Evolutionary conservation across 352 stramenopile genomes (phyloP).

Genomic region (Phytopythium helicoides): DNA sequence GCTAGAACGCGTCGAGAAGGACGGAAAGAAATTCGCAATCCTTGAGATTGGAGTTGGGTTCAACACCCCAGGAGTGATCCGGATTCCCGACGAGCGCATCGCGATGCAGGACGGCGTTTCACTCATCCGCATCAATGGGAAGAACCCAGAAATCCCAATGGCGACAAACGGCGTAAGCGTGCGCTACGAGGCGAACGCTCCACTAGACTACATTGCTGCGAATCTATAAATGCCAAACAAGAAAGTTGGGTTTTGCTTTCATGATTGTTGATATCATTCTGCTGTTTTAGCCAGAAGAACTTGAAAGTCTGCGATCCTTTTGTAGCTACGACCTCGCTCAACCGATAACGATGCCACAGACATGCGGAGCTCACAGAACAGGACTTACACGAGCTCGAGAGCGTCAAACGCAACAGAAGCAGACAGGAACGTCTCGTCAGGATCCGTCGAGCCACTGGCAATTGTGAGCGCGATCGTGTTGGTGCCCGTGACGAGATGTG

Average conservation of each 20-base stretch:
- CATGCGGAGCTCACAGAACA: no score
- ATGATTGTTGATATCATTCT: no score
- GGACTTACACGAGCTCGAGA: conserved; percentile 40
- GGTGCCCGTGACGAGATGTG: conserved; percentile 23
- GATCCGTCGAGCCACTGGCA: conserved; percentile 42
- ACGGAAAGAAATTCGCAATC: conserved; percentile 61
- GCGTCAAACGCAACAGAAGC: conserved; percentile 50
- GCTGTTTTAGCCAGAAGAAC: no score
- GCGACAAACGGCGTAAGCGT: conserved; percentile 48
- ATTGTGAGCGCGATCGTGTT: conserved; percentile 39
- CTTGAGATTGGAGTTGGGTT: conserved; percentile 70
- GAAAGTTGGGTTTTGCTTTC: no score
- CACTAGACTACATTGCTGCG: conserved; percentile 30
- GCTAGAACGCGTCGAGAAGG: conserved; percentile 24
- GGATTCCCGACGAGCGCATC: conserved; percentile 53
- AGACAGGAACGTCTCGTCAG: conserved; percentile 34
- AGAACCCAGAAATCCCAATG: conserved; percentile 52
- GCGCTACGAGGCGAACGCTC: conserved; percentile 37
- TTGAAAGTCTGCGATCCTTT: no score
- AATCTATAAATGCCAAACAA: no score
- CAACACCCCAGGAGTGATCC: conserved; percentile 65
- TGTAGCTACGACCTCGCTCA: no score
- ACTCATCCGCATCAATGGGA: conserved; percentile 57
- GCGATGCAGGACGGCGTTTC: conserved; percentile 34
- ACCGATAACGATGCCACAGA: no score